Percentiles rank a stretch among this genome's conserved stretches.
Evolutionary conservation across 257 asterid genomes (phyloP).

Genomic region (Jacaranda copaia): DNA sequence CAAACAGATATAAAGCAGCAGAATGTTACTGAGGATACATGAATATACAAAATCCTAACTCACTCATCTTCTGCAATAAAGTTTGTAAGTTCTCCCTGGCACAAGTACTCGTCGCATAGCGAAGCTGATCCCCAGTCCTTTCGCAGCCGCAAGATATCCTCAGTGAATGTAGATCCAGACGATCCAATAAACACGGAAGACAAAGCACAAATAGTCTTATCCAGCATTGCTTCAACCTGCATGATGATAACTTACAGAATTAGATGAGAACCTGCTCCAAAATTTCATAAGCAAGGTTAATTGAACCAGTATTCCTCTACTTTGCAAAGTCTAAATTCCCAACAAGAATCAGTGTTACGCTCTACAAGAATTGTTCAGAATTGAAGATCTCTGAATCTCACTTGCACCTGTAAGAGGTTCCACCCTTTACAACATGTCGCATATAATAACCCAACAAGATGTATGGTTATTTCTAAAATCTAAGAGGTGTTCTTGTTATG

Average conservation of each 20-base stretch:
- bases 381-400: constrained; percentile 3
- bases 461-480: neutral
- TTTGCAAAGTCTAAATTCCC: neutral
- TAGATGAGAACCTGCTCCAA: neutral
- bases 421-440: neutral
- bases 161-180: constrained; percentile 95
- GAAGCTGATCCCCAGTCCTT: constrained; percentile 95
- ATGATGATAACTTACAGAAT: constrained; percentile 22
- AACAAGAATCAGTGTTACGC: neutral
- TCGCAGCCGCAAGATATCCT: constrained; percentile 89
- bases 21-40: constrained; percentile 25
- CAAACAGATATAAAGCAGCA: constrained; percentile 18
- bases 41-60: constrained; percentile 32
- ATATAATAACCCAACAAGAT: neutral
- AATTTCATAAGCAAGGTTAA: neutral
- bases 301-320: neutral
- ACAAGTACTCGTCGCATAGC: constrained; percentile 83
- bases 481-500: neutral
- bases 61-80: constrained; percentile 85
- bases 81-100: constrained; percentile 82
- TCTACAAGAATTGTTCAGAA: constrained; percentile 1
- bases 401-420: neutral
- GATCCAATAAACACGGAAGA: constrained; percentile 89
- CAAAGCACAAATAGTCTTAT: constrained; percentile 91
- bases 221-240: constrained; percentile 99